Percentiles rank a stretch among this genome's conserved stretches.
phyloP scores from a whole-genome alignment of 768 basidiomycete genomes.

The Serpula lacrymans region DNA sequence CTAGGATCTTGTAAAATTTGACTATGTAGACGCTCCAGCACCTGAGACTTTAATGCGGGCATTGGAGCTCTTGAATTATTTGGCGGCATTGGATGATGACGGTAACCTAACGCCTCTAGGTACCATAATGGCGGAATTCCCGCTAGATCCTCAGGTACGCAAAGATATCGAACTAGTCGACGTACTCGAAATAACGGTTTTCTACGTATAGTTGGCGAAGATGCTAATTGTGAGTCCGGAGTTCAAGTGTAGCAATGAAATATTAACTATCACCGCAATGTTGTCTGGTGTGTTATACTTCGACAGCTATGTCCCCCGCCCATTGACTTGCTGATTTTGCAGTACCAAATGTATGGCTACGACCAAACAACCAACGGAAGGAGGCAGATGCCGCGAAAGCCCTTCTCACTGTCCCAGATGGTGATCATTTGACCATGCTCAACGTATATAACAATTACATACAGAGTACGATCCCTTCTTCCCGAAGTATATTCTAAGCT shows the following conservation, averaged over 20 bases:
- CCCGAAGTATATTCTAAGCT: background rate
- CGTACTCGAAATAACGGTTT: too few relatives aligned
- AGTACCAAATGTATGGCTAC: conserved; percentile 94
- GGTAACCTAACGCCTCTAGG: conserved; percentile 88
- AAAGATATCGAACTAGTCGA: too few relatives aligned
- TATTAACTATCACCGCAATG: conserved; percentile 95
- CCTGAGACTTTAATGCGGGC: conserved; percentile 98
- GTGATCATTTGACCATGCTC: conserved; percentile 93
- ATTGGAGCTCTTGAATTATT: conserved; percentile 87
- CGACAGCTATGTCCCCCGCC: background rate
- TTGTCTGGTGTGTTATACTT: conserved; percentile 51
- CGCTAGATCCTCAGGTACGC: conserved; percentile 98
- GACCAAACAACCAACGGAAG: conserved; percentile 82
- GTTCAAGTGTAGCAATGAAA: conserved; percentile 94
- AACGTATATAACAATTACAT: conserved; percentile 95
- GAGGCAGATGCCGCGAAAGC: conserved; percentile 95
- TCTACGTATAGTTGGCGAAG: conserved; percentile 73
- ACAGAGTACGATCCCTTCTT: conserved; percentile 27
- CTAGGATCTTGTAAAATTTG: conserved; percentile 84
- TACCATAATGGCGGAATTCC: conserved; percentile 95
- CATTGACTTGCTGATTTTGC: background rate
- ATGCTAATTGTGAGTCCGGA: conserved; percentile 93
- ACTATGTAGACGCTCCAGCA: conserved; percentile 91
- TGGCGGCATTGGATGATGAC: conserved; percentile 91
- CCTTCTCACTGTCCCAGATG: conserved; percentile 82